phyloP scores from a whole-genome alignment of 371 early-diverging fungal species.

The Actinomortierella ambigua region DNA sequence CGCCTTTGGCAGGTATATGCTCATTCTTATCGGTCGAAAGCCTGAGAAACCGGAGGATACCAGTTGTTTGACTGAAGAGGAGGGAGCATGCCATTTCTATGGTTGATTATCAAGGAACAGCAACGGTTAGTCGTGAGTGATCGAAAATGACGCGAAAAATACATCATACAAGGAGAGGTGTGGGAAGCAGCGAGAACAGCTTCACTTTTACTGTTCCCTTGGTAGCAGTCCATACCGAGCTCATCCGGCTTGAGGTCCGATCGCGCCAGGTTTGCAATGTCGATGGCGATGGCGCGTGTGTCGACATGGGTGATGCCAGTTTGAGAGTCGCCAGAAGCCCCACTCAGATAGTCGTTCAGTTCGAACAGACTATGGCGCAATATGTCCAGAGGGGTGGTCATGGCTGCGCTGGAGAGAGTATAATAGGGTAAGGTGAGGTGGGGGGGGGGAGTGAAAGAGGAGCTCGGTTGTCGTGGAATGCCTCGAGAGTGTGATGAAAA shows the following conservation, averaged over 20 bases:
- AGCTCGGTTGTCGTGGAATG: too few species aligned
- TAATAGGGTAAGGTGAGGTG: too few species aligned
- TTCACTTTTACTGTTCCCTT: neutral
- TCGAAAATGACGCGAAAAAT: too few species aligned
- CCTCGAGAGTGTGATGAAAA: too few species aligned
- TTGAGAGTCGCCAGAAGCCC: slow-evolving; percentile 15
- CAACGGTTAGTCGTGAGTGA: neutral
- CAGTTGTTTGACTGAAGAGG: slow-evolving; percentile 28
- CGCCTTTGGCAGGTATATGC: slow-evolving; percentile 26
- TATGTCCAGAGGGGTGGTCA: slow-evolving; percentile 40
- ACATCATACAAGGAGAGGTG: too few species aligned
- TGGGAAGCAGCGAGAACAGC: neutral
- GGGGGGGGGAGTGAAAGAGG: too few species aligned
- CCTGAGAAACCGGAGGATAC: slow-evolving; percentile 32
- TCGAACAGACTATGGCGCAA: slow-evolving; percentile 43
- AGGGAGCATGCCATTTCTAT: slow-evolving; percentile 40
- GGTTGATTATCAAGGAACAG: neutral
- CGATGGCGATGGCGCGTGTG: slow-evolving; percentile 36
- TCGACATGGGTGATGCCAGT: slow-evolving; percentile 13
- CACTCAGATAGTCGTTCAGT: slow-evolving; percentile 44
- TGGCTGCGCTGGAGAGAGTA: neutral
- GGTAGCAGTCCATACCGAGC: slow-evolving; percentile 12
- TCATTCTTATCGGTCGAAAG: slow-evolving; percentile 26
- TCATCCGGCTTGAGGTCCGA: slow-evolving; percentile 31
- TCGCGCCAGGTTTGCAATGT: slow-evolving; percentile 37